Evolutionary conservation across 805 yeast species (phyloP), one percentile per base, ranked within the genome.

Genomic region (Grigorovia humatica): DNA sequence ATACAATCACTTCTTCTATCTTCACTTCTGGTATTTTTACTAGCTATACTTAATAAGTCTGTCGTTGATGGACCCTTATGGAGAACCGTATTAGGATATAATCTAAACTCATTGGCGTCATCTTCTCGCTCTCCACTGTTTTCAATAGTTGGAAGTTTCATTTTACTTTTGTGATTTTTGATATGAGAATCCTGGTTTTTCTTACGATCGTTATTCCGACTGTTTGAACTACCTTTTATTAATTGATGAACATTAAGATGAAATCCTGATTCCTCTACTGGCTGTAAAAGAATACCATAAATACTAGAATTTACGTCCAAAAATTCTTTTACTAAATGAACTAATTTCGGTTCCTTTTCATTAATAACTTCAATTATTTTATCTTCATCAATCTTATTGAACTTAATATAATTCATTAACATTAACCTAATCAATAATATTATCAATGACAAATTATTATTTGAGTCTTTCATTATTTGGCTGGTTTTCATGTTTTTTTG

Each of bases 281-380:
- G 57, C 9, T 52, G 55, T 50, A 61, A 50, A n/a, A 63, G 48
- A 23, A 54, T 51, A 32, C 56, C 57, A 49, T 57, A 65, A n/a
- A 55, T 42, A 15, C 51, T 53, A 1, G 67, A 63, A 17, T 63
- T 59, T 9, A 61, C 59, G 51, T 63, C 59, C 19, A 65, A 45
- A 2, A 62, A 46, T n/a, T 52, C 48, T 4, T 53, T 51, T 1
- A 56, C 53, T 9, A 57, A 44, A 15, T 54, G 55, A 1, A 49
- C 52, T 9, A 59, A 45, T 19, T 55, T 9, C 12, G 47, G n/a
- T 11, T 91, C 88, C 55, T 86, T 73, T 61, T 80, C 83, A 50
- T 74, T 72, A 61, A 83, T 78, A 57, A 83, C 78, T 56, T 83
- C 81, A 53, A 72, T 67, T 46, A 88, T 71, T 64, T 85, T 90